These are phyloP conservation scores for Ricinus communis DNA, from an alignment of 345 rosid genomes.

Conservation along the genomic window DNA sequence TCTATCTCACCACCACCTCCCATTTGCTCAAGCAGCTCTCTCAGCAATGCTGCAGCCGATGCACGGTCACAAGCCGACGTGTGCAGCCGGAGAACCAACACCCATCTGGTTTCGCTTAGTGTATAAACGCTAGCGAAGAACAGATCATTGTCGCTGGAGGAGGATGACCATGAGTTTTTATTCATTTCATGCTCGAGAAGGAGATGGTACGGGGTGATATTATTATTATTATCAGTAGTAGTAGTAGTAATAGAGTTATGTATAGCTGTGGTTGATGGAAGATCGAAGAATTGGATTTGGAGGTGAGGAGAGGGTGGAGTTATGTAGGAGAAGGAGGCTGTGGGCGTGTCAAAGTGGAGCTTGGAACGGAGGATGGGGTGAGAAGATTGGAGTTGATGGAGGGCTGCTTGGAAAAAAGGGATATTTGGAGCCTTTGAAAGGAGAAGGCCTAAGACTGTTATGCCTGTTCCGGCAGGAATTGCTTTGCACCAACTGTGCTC, in stretches of 20 bases:
- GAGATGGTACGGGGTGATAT: conserved; percentile 36
- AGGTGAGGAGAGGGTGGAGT: conserved; percentile 43
- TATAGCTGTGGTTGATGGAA: conserved; percentile 51
- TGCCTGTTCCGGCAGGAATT: conserved; percentile 77
- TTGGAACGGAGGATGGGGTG: conserved; percentile 76
- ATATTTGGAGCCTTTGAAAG: conserved; percentile 44
- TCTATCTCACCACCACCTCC: conserved; percentile 18
- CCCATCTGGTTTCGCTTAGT: conserved; percentile 42
- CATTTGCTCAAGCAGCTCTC: conserved; percentile 44
- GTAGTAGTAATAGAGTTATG: conserved; percentile 7
- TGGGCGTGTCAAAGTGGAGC: conserved; percentile 49
- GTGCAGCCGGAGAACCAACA: conserved; percentile 59
- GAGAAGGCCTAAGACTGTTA: conserved; percentile 69
- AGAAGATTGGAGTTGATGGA: conserved; percentile 55
- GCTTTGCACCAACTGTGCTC: conserved; percentile 94
- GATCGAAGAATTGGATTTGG: conserved; percentile 48
- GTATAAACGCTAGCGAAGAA: conserved; percentile 54
- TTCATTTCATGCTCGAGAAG: conserved; percentile 76
- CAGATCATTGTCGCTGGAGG: conserved; percentile 26
- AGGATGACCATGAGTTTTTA: conserved; percentile 52
- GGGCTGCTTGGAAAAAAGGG: conserved; percentile 44
- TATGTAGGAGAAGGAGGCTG: conserved; percentile 55
- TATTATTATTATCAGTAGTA: conserved; percentile 12
- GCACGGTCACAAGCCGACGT: conserved; percentile 72
- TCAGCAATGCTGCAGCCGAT: conserved; percentile 56